phyloP scores from a whole-genome alignment of 176 grass and related monocot genomes.

The Zizania latifolia region DNA sequence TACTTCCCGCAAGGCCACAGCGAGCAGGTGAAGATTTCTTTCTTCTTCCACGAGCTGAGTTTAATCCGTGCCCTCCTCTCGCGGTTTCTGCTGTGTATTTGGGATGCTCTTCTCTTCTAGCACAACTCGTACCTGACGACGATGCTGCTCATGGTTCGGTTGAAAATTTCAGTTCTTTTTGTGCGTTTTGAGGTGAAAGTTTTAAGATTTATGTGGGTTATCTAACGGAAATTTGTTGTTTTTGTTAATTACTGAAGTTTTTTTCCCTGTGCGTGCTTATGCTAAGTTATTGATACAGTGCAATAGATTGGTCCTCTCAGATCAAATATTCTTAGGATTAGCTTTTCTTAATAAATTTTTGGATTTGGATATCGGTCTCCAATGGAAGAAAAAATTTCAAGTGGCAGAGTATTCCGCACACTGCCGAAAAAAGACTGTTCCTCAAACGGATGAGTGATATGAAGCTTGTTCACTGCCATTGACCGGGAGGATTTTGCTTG shows the following conservation, averaged over 20 bases:
- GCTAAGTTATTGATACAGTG: not conserved
- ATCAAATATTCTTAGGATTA: not conserved
- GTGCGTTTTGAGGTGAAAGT: not conserved
- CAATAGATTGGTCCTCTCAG: not conserved
- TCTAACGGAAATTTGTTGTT: not conserved
- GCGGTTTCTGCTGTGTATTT: not conserved
- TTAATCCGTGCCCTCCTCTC: not conserved
- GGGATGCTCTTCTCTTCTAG: not conserved
- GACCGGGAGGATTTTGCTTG: slow-evolving; percentile 2
- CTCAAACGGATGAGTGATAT: not conserved
- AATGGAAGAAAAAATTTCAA: not conserved
- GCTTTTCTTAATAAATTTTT: not conserved
- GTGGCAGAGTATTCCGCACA: not conserved
- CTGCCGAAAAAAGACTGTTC: too few relatives aligned
- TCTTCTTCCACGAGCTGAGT: not conserved
- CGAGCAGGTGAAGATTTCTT: slow-evolving; percentile 61
- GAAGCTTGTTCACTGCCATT: not conserved
- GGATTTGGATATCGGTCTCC: not conserved
- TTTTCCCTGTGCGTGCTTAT: not conserved
- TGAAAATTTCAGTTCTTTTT: not conserved
- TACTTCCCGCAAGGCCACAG: slow-evolving; percentile 99
- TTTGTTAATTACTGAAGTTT: not conserved
- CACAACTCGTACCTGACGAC: not conserved
- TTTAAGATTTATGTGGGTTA: not conserved
- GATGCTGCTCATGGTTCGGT: not conserved